Evolutionary conservation across 768 basidiomycete species (phyloP).

Genomic region (Holtermanniella nyarrowii): DNA sequence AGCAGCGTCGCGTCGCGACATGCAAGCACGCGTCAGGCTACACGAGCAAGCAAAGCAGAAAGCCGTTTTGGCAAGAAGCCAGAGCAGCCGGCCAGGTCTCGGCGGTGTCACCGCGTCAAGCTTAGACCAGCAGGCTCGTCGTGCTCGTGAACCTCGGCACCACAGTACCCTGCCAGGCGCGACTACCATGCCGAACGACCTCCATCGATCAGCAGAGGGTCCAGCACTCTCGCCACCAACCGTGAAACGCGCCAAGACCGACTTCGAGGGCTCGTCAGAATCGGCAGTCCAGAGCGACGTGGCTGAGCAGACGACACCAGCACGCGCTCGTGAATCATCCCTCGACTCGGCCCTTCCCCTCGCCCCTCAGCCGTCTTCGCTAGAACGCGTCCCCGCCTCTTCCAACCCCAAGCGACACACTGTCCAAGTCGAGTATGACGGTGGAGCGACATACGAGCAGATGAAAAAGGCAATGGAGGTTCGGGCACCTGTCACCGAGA

Average conservation of each 20-base stretch:
- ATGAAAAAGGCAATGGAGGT: conserved; percentile 21
- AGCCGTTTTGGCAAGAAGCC: conserved; percentile 20
- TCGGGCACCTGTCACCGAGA: neutral
- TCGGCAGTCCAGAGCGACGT: neutral
- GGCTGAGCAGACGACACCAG: neutral
- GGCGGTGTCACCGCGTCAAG: conserved; percentile 19
- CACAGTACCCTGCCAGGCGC: conserved; percentile 32
- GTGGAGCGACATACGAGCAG: conserved; percentile 41
- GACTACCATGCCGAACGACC: conserved; percentile 27
- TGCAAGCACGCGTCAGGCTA: conserved; percentile 27
- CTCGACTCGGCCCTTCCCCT: neutral
- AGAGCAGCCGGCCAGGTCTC: conserved; percentile 20
- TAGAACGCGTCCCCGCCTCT: conserved; percentile 14
- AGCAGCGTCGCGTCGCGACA: conserved; percentile 42
- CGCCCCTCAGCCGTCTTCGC: too few species aligned
- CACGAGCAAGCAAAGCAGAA: conserved; percentile 26
- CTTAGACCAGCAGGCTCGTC: conserved; percentile 18
- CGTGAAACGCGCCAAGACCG: neutral
- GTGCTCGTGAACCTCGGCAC: conserved; percentile 18
- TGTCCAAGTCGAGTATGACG: conserved; percentile 91
- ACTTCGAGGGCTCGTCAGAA: neutral
- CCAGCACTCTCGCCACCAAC: too few species aligned
- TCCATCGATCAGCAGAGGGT: conserved; percentile 19
- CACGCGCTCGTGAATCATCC: neutral
- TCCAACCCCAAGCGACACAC: conserved; percentile 64